Evolutionary conservation across 768 basidiomycete genomes (phyloP), one percentile per base, ranked within the genome.

Genomic region (Suillus fuscotomentosus): DNA sequence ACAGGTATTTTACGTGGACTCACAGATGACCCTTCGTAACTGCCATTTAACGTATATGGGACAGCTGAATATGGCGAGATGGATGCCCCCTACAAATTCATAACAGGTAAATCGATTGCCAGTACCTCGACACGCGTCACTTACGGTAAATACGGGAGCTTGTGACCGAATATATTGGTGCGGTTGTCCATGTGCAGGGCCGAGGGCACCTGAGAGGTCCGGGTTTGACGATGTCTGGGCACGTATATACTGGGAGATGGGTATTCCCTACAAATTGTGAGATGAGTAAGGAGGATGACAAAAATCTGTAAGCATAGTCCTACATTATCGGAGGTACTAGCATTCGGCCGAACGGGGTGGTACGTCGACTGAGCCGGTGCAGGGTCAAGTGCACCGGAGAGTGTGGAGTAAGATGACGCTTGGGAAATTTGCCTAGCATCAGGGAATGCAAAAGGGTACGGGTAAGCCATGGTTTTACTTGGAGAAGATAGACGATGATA

Each of bases 41-140:
- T 27, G 50, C 50, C 24, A 8, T 9, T 70, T 1, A 72, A 62
- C 36, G 74, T 64, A 51, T 72, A 67, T 14, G 69, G 68, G 47
- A 71, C 67, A 41, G 71, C 70, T 15, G 69, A 72, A 20, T 76
- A 72, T 17, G 72, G 62, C 27, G 73, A 65, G 43, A 71, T 47
- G 10, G 10, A 10, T 34, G 17, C 41, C 5, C 2, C 57, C 57
- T 59, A 27, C 15, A 27, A 54, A 20, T 20, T 27, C 39, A 59
- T 5, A 54, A 42, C 17, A 42, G 17, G 41, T 59, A 20, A 59
- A 17, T 20, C 39, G 6, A 27, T 42, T 11, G 17, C 5, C 20
- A 27, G 39, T 8, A 27, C 10, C 17, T 3, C 17, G 20, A 59
- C 5, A 27, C 5, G 39, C 24, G 3, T 7, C 17, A 59, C 57